phyloP scores from a whole-genome alignment of 306 rosid species.

The Oxytropis ochrocephala region DNA sequence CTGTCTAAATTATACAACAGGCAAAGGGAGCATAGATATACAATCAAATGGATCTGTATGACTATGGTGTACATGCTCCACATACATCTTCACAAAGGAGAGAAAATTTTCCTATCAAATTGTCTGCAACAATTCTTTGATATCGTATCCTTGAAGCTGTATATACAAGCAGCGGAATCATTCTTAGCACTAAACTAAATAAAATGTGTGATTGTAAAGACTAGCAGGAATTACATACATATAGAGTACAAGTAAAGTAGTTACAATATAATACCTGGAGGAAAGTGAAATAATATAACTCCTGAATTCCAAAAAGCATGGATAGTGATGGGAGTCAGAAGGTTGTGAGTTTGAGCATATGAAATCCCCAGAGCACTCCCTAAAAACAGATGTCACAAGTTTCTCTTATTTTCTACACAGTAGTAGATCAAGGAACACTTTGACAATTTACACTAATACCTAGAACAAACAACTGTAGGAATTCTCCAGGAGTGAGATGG shows the following conservation, averaged over 20 bases:
- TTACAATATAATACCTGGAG: slow-evolving; percentile 54
- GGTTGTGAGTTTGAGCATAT: slow-evolving; percentile 95
- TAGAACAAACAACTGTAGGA: slow-evolving; percentile 90
- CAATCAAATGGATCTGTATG: slow-evolving; percentile 7
- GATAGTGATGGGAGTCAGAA: slow-evolving; percentile 89
- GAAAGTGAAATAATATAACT: slow-evolving; percentile 75
- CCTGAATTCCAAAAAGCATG: slow-evolving; percentile 97
- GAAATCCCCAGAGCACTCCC: slow-evolving; percentile 89
- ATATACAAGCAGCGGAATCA: slow-evolving; percentile 12
- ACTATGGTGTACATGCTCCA: slow-evolving; percentile 21
- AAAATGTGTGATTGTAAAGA: neutral
- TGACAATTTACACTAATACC: slow-evolving; percentile 37
- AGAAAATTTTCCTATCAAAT: slow-evolving; percentile 33
- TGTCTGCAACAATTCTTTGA: slow-evolving; percentile 89
- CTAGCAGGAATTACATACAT: neutral
- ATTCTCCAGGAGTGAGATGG: slow-evolving; percentile 96
- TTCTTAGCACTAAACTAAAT: slow-evolving; percentile 6
- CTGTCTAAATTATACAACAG: neutral
- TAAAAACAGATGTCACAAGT: slow-evolving; percentile 24
- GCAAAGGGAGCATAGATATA: neutral
- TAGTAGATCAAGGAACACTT: neutral
- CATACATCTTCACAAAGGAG: neutral
- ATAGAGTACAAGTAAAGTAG: neutral
- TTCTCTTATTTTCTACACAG: slow-evolving; percentile 5
- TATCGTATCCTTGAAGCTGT: slow-evolving; percentile 92